A percentile compares a stretch with the other conserved stretches of the same genome.
phyloP scores from a whole-genome alignment of 345 rosid genomes.

The Citrus sp. region DNA sequence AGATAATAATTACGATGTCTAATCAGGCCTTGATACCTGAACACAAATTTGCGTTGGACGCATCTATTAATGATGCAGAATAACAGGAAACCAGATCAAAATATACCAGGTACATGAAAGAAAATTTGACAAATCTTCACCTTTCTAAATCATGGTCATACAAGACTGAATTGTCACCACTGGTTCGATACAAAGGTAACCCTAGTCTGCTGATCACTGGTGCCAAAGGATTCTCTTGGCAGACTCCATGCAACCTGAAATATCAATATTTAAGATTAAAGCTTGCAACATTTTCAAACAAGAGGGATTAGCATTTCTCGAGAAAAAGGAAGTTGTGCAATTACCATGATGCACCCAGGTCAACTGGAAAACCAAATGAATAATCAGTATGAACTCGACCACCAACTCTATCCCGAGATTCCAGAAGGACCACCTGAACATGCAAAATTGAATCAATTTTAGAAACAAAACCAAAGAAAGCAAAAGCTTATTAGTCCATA shows the following conservation, averaged over 20 bases:
- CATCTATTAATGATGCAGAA: background rate
- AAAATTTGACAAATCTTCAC: slow-evolving; percentile 26
- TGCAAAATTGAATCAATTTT: background rate
- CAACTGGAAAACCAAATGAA: slow-evolving; percentile 91
- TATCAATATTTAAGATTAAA: slow-evolving; percentile 8
- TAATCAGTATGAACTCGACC: slow-evolving; percentile 81
- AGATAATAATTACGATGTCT: background rate
- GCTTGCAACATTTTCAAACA: background rate
- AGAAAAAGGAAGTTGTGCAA: background rate
- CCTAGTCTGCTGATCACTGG: slow-evolving; percentile 86
- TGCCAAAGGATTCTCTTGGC: slow-evolving; percentile 91
- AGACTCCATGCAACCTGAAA: slow-evolving; percentile 91
- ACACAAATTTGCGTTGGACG: background rate
- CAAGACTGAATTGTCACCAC: slow-evolving; percentile 92
- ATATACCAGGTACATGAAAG: background rate
- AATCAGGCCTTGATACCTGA: background rate
- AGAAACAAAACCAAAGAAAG: slow-evolving; percentile 2
- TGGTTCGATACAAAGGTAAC: slow-evolving; percentile 82
- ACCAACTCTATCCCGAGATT: slow-evolving; percentile 84
- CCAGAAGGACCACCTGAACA: slow-evolving; percentile 69
- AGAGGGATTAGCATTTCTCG: background rate
- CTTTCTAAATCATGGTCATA: slow-evolving; percentile 97
- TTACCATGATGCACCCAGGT: slow-evolving; percentile 98
- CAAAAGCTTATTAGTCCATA: too few relatives aligned
- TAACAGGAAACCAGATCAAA: background rate